Conservation (phyloP, 2,329 filamentous ascomycete species). For the Ophiocordyceps camponoti-saundersi region DNA sequence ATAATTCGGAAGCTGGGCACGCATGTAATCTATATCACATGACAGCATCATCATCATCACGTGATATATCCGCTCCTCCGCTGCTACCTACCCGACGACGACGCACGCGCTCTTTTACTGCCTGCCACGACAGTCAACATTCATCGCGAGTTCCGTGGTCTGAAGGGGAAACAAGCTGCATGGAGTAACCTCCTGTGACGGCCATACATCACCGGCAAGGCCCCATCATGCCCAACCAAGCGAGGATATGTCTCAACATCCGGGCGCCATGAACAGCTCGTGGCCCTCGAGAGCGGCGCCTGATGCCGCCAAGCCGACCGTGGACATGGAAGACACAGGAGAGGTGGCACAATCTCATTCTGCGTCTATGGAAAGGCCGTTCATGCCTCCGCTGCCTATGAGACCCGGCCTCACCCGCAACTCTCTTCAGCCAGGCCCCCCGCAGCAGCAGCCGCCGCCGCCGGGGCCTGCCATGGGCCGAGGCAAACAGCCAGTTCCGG, state of each 20-base stretch:
- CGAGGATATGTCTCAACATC: constrained; percentile 1
- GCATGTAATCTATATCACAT: background rate
- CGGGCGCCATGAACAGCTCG: constrained; percentile 25
- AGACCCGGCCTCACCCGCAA: constrained; percentile 8
- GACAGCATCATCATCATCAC: background rate
- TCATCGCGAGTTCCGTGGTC: background rate
- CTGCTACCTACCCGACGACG: background rate
- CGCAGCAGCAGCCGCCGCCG: background rate
- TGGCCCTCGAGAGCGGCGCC: constrained; percentile 20
- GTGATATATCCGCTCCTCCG: background rate
- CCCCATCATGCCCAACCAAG: constrained; percentile 5
- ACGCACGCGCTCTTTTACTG: background rate
- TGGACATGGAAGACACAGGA: constrained; percentile 25
- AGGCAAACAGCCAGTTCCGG: constrained; percentile 9
- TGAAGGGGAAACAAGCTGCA: background rate
- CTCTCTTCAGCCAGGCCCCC: constrained; percentile 9
- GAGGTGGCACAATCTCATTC: constrained; percentile 14
- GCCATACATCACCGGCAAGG: background rate
- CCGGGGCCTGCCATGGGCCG: background rate
- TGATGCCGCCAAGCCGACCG: constrained; percentile 10
- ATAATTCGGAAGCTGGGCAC: no score
- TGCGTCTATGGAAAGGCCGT: constrained; percentile 17
- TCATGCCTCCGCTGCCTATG: constrained; percentile 2
- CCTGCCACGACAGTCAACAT: background rate
- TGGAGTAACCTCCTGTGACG: background rate